These are phyloP conservation scores for Xylariaceae sp. DNA, from an alignment of 2,329 filamentous ascomycete genomes.

Conservation along the genomic window DNA sequence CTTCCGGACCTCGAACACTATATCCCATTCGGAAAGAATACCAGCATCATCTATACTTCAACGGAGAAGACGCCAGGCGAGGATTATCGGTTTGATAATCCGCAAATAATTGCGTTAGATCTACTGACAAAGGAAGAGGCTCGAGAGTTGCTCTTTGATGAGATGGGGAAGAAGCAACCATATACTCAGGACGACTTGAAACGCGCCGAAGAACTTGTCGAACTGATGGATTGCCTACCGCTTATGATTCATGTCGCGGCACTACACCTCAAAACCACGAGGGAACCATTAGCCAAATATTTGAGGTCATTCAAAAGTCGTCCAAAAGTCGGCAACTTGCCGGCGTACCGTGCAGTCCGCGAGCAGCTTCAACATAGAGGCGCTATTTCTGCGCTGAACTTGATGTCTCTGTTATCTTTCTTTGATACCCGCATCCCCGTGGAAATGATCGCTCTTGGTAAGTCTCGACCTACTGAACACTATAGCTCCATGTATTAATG, in stretches of 20 bases:
- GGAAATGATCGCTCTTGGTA: conserved; percentile 63
- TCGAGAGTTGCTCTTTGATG: conserved; percentile 61
- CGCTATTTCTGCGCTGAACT: conserved; percentile 59
- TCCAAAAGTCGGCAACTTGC: conserved; percentile 54
- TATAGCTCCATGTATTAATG: conserved; percentile 10
- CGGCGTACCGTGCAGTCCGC: conserved; percentile 50
- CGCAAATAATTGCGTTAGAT: conserved; percentile 57
- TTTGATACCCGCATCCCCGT: conserved; percentile 68
- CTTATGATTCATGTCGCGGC: conserved; percentile 70
- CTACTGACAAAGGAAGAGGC: conserved; percentile 60
- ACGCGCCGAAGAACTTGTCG: conserved; percentile 64
- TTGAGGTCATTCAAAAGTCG: conserved; percentile 59
- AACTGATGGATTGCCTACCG: conserved; percentile 65
- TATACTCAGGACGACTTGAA: conserved; percentile 55
- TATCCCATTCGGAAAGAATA: conserved; percentile 65
- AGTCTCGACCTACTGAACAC: conserved; percentile 14
- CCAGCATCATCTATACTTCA: conserved; percentile 70
- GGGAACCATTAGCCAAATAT: conserved; percentile 64
- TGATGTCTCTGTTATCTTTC: conserved; percentile 67
- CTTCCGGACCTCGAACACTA: conserved; percentile 59
- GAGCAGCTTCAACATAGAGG: conserved; percentile 52
- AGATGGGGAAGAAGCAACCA: conserved; percentile 61
- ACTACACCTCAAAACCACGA: conserved; percentile 61
- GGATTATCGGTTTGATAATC: conserved; percentile 62
- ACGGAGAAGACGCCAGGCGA: conserved; percentile 60